Conservation (phyloP, 495 filamentous ascomycete species). For the Talaromyces stipitatus region DNA sequence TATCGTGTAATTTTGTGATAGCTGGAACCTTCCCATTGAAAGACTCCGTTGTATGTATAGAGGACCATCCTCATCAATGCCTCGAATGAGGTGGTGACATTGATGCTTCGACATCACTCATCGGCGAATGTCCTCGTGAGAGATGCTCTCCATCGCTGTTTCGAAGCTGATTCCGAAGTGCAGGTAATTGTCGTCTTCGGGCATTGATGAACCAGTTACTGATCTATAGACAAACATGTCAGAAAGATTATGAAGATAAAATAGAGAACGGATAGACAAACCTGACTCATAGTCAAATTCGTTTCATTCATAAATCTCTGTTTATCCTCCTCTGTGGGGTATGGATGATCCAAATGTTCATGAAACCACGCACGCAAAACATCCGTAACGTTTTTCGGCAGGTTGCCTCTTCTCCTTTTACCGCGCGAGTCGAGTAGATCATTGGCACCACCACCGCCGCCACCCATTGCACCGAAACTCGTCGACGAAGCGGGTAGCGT, state of each 20-base stretch:
- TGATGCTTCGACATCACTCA: slow-evolving; percentile 30
- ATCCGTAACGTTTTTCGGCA: slow-evolving; percentile 80
- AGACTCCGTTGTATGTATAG: neutral
- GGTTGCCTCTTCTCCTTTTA: slow-evolving; percentile 69
- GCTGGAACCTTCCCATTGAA: too few species aligned
- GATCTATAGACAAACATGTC: slow-evolving; percentile 46
- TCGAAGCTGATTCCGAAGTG: slow-evolving; percentile 49
- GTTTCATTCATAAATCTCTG: slow-evolving; percentile 70
- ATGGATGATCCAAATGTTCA: slow-evolving; percentile 70
- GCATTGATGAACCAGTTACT: slow-evolving; percentile 98
- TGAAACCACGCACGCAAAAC: slow-evolving; percentile 75
- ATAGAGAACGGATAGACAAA: slow-evolving; percentile 19
- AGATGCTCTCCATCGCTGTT: slow-evolving; percentile 28
- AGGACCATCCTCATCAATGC: neutral
- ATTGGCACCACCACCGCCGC: slow-evolving; percentile 18
- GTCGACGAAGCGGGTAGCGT: slow-evolving; percentile 20
- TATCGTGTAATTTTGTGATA: too few species aligned
- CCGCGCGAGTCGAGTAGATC: slow-evolving; percentile 36
- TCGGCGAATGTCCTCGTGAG: slow-evolving; percentile 30
- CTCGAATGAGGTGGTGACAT: slow-evolving; percentile 19
- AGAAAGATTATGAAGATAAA: neutral
- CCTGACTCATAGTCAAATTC: slow-evolving; percentile 73
- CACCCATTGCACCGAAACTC: slow-evolving; percentile 34
- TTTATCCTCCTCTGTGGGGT: slow-evolving; percentile 89
- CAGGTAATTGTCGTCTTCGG: slow-evolving; percentile 67